Evolutionary conservation across 495 filamentous ascomycete species (phyloP), one percentile per base, ranked within the genome.

Genomic region (Penicillium atrosanguineum): DNA sequence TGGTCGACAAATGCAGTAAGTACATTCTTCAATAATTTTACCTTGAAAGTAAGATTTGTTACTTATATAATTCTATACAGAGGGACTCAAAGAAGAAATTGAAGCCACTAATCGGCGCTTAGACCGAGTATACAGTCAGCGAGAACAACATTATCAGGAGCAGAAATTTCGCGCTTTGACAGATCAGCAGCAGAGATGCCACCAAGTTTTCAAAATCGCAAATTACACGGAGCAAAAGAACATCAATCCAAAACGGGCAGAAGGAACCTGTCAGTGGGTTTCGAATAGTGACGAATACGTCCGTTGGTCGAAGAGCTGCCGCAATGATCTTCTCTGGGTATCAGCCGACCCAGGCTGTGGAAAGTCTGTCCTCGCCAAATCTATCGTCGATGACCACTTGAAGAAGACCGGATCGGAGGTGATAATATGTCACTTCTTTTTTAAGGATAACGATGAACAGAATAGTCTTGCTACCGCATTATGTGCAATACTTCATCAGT

Each of bases 271-370:
- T 37, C 56, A 43, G 51, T 68, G 56, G 59, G 56, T 70, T 47
- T 50, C 69, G 12, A 34, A 65, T 19, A 65, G 75, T 53, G 0
- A 48, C n/a, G 61, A 62, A 19, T 76, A 69, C 44, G 52, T 48
- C 1, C 46, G 53, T 29, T 75, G 71, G 72, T 53, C 43, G 14
- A 20, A 38, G 4, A 45, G 16, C 41, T 6, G 25, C 28, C 23
- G 36, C 12, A n/a, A 23, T 6, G n/a, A 42, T 40, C 37, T 53
- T 4, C 23, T 53, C 0, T 46, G 44, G 50, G 18, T 53, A 4
- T 46, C 43, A 7, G 50, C 43, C 19, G 42, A 42, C 16, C 50
- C 43, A 7, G 50, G 50, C 9, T 46, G 44, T 31, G 43, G 50
- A 0, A 53, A 53, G 21, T 53, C 34, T 31, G 50, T 53, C 2